Evolutionary conservation across 2,329 filamentous ascomycete genomes (phyloP).

Genomic region (Tympanopsis confertula): DNA sequence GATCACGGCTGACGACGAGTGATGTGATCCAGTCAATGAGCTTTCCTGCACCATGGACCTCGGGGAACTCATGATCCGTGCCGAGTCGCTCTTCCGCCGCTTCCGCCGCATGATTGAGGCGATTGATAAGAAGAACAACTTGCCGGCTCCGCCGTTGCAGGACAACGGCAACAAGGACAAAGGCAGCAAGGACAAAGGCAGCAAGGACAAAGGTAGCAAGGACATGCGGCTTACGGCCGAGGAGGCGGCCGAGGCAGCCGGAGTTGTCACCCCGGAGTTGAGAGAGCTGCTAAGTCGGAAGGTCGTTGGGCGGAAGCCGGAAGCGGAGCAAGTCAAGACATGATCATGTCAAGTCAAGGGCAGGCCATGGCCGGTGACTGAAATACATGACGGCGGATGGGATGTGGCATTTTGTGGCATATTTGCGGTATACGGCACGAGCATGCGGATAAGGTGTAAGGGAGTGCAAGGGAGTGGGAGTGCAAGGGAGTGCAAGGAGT

Average conservation of each 20-base stretch:
- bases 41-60: conserved; percentile 87
- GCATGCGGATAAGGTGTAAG: too few relatives aligned
- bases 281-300: background rate
- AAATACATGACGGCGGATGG: too few relatives aligned
- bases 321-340: too few relatives aligned
- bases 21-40: conserved; percentile 65
- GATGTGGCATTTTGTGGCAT: too few relatives aligned
- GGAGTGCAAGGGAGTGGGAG: too few relatives aligned
- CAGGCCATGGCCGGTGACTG: too few relatives aligned
- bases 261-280: background rate
- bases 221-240: background rate
- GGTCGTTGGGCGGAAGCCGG: too few relatives aligned
- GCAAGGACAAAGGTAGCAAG: background rate
- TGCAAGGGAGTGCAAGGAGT: too few relatives aligned
- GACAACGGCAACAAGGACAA: too few relatives aligned
- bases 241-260: background rate
- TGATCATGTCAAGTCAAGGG: too few relatives aligned
- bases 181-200: too few relatives aligned
- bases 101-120: conserved; percentile 84
- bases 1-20: conserved; percentile 1
- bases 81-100: conserved; percentile 75
- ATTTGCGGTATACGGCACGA: too few relatives aligned
- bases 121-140: conserved; percentile 81
- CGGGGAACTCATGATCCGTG: conserved; percentile 74
- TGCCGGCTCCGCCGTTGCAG: conserved; percentile 50